Evolutionary conservation across 108 stramenopile genomes (phyloP).

Genomic region (Fragilaria crotonensis): DNA sequence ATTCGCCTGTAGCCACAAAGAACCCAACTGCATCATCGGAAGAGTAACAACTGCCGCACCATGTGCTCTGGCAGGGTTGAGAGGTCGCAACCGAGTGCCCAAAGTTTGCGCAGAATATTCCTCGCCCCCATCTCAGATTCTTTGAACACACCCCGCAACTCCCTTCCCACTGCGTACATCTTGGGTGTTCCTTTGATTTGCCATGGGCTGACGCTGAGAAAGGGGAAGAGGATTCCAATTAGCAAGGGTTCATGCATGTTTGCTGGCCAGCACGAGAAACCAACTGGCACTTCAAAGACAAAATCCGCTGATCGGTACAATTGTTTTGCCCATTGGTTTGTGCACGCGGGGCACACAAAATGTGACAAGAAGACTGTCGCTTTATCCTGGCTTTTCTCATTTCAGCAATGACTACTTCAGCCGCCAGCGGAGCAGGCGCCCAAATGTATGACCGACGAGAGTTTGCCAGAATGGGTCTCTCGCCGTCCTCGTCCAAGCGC

Average conservation of each 20-base stretch:
- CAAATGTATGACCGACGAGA: too few relatives aligned
- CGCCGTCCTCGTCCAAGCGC: too few relatives aligned
- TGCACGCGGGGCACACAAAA: slow-evolving; percentile 6
- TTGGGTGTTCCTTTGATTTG: slow-evolving; percentile 8
- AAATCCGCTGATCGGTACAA: slow-evolving; percentile 20
- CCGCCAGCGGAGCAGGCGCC: slow-evolving; percentile 16
- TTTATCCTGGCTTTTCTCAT: slow-evolving; percentile 22
- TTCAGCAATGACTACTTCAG: slow-evolving; percentile 23
- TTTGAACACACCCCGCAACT: slow-evolving; percentile 10
- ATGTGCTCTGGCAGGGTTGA: too few relatives aligned
- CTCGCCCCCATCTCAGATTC: neutral
- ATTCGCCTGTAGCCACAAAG: too few relatives aligned
- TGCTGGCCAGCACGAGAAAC: slow-evolving; percentile 15
- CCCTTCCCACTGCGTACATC: slow-evolving; percentile 19
- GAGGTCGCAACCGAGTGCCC: slow-evolving; percentile 4
- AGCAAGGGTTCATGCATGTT: slow-evolving; percentile 26
- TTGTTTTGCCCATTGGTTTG: slow-evolving; percentile 10
- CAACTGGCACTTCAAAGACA: neutral
- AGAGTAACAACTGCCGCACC: slow-evolving; percentile 3
- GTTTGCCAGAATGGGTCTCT: too few relatives aligned
- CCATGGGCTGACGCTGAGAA: slow-evolving; percentile 22
- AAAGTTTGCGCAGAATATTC: too few relatives aligned
- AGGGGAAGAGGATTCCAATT: slow-evolving; percentile 21
- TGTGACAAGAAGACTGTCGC: slow-evolving; percentile 7
- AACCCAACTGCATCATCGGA: too few relatives aligned